Evolutionary conservation across 2,329 filamentous ascomycete species (phyloP).

Genomic region (Macrophomina phaseolina): DNA sequence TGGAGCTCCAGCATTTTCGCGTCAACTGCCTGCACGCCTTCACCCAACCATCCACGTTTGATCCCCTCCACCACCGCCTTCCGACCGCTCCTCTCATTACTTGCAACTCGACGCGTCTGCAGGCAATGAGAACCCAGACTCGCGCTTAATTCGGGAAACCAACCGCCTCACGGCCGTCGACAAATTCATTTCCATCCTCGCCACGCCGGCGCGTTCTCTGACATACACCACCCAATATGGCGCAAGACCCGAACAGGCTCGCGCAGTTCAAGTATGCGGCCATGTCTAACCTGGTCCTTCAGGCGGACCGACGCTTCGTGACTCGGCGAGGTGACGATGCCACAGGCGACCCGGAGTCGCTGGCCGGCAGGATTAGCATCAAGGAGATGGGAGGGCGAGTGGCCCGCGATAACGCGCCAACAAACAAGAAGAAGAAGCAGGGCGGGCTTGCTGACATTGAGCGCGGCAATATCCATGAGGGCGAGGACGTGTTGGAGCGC

Average conservation of each 20-base stretch:
- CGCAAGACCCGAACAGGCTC: constrained; percentile 64
- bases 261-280: constrained; percentile 99
- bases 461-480: constrained; percentile 77
- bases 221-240: constrained; percentile 60
- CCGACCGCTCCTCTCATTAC: not conserved
- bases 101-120: constrained; percentile 6
- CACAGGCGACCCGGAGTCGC: constrained; percentile 95
- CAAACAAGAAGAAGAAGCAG: constrained; percentile 63
- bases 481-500: constrained; percentile 79
- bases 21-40: constrained; percentile 12
- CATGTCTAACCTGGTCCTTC: constrained; percentile 99
- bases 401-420: constrained; percentile 78
- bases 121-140: constrained; percentile 23
- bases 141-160: constrained; percentile 16
- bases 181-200: constrained; percentile 14
- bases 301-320: constrained; percentile 96
- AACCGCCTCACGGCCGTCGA: constrained; percentile 15
- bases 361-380: constrained; percentile 91
- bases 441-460: constrained; percentile 72
- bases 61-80: constrained; percentile 1
- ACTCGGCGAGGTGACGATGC: constrained; percentile 91
- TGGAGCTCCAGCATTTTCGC: constrained; percentile 28
- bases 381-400: constrained; percentile 91
- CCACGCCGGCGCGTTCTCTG: constrained; percentile 25
- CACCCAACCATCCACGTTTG: constrained; percentile 2